Evolutionary conservation across 257 asterid species (phyloP).

Genomic region (Vinca minor): DNA sequence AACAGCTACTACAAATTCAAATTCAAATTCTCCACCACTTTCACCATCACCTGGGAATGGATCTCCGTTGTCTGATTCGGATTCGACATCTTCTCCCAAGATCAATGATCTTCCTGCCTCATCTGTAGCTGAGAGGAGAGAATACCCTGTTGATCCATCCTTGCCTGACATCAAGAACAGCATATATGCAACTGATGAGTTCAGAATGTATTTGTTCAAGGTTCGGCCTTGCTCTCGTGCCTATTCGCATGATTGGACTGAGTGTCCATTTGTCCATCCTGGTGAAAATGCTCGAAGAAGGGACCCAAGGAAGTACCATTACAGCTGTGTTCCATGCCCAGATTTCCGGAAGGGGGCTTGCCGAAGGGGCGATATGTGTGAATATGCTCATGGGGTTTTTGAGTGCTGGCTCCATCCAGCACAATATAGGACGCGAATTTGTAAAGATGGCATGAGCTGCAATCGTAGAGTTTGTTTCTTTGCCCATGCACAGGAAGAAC

Average conservation of each 20-base stretch:
- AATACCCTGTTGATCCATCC: slow-evolving; percentile 71
- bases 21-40: slow-evolving; percentile 36
- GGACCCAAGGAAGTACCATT: slow-evolving; percentile 73
- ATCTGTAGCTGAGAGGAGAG: slow-evolving; percentile 46
- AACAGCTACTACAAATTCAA: slow-evolving; percentile 21
- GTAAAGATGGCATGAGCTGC: slow-evolving; percentile 74
- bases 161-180: slow-evolving; percentile 81
- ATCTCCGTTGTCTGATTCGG: slow-evolving; percentile 35
- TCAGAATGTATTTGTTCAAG: slow-evolving; percentile 77
- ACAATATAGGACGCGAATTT: slow-evolving; percentile 67
- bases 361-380: slow-evolving; percentile 76
- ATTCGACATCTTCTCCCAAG: slow-evolving; percentile 30
- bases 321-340: slow-evolving; percentile 80
- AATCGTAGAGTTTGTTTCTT: slow-evolving; percentile 79
- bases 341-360: slow-evolving; percentile 84
- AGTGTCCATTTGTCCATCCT: slow-evolving; percentile 90
- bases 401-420: slow-evolving; percentile 96
- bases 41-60: slow-evolving; percentile 41
- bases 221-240: slow-evolving; percentile 83
- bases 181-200: slow-evolving; percentile 74
- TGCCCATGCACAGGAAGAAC: slow-evolving; percentile 71
- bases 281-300: slow-evolving; percentile 86
- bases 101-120: slow-evolving; percentile 22
- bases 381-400: slow-evolving; percentile 82
- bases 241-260: slow-evolving; percentile 93